Base-by-base conservation (phyloP, 345 rosid genomes). In the Camelina hispida region DNA sequence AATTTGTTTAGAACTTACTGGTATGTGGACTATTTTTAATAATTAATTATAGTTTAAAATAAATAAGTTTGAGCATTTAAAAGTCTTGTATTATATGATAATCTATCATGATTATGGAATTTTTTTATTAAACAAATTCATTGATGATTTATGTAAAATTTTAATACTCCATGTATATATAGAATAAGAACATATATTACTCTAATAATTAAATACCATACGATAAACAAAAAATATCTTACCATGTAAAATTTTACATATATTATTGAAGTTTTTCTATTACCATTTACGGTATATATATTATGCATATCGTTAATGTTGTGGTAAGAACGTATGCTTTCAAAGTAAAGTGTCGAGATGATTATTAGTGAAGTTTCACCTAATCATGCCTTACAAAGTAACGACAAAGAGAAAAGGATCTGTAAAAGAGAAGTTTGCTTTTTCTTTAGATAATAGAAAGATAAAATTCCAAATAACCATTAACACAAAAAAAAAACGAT, bases 341-440 rank as follows among this genome's bases (percentile, higher is more conserved):
- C 16, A 43, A 61, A 55, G 63, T 42, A 69, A 53, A 57, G 71
- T 50, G 57, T 30, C 66, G 67, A 77, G 75, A 69, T 75, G 93
- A 81, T 83, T 85, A 83, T 77, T 71, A 85, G 68, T 66, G 60
- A 82, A 82, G 88, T 85, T 88, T 88, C 83, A 70, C 83, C 92
- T 81, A 92, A 89, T 88, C 91, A 87, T 92, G 93, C 92, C 85
- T 56, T 87, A 64, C 84, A 88, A 88, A 88, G 94, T 86, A 85
- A 85, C 84, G 88, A 85, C 92, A 92, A 87, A 84, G 78, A 87
- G 85, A 86, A 89, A 88, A 85, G 90, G 84, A 87, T 86, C 87
- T 74, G 67, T 17, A 74, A 74, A 67, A 67, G 72, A 75, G 11
- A 60, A 13, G 9, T 50, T 59, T 50, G 55, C 79, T 68, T 74